Conservation (phyloP, 2,329 filamentous ascomycete species). For the Hortaea werneckii region DNA sequence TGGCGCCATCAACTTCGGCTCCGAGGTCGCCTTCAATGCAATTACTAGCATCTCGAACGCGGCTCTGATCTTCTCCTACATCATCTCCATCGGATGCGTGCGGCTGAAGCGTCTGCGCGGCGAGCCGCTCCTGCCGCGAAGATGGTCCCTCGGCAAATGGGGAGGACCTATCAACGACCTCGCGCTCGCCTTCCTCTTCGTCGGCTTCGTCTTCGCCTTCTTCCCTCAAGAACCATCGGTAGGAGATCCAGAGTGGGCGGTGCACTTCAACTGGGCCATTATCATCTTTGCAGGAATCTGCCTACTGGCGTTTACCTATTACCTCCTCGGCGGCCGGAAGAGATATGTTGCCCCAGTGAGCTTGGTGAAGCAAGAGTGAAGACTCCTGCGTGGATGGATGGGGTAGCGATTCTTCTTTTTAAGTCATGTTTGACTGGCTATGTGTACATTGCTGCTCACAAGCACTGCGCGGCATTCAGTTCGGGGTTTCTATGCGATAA, state of each 20-base stretch:
- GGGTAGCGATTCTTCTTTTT: too few species aligned
- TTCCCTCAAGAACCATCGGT: constrained; percentile 18
- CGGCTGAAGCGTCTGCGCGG: constrained; percentile 22
- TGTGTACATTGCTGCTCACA: too few species aligned
- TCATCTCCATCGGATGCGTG: constrained; percentile 24
- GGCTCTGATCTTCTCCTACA: constrained; percentile 24
- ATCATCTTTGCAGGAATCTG: constrained; percentile 20
- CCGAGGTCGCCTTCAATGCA: constrained; percentile 30
- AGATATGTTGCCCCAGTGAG: constrained; percentile 23
- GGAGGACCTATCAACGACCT: constrained; percentile 25
- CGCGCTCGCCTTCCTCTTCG: constrained; percentile 19
- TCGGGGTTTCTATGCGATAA: too few species aligned
- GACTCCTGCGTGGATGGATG: neutral
- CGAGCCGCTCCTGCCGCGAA: constrained; percentile 21
- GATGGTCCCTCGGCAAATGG: constrained; percentile 24
- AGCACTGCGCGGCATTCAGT: too few species aligned
- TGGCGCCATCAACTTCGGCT: constrained; percentile 34
- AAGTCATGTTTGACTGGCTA: too few species aligned
- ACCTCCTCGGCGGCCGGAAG: constrained; percentile 15
- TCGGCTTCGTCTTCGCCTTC: constrained; percentile 26
- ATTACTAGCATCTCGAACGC: constrained; percentile 31
- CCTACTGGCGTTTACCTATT: constrained; percentile 17
- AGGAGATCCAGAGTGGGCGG: constrained; percentile 14
- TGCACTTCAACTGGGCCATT: constrained; percentile 24
- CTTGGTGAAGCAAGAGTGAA: constrained; percentile 20